Percentiles rank a stretch among this genome's conserved stretches.
These are phyloP conservation scores for Ambrosiella cleistominuta DNA, from an alignment of 2,329 filamentous ascomycete genomes.

Conservation along the genomic window DNA sequence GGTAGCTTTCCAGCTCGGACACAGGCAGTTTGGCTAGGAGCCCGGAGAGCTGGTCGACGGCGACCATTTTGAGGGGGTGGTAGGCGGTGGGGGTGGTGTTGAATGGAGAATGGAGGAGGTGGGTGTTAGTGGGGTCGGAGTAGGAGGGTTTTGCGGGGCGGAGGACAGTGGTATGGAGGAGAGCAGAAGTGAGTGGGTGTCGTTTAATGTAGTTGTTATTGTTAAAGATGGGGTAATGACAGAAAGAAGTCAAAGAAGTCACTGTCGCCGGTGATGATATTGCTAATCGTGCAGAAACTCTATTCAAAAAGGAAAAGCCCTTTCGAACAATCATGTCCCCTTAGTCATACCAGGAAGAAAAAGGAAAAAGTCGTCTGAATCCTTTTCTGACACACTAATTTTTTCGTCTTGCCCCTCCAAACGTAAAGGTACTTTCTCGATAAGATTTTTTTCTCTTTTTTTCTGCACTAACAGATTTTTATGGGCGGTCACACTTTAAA, in stretches of 20 bases:
- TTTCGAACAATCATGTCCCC: background rate
- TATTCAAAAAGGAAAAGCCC: background rate
- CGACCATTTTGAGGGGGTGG: slow-evolving; percentile 9
- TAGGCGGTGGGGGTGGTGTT: background rate
- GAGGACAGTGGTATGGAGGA: background rate
- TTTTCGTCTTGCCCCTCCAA: background rate
- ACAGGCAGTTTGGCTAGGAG: slow-evolving; percentile 21
- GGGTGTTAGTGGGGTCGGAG: background rate
- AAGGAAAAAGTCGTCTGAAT: background rate
- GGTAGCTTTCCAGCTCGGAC: slow-evolving; percentile 26
- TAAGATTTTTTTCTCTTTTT: background rate
- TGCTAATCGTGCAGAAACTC: background rate
- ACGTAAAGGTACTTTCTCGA: background rate
- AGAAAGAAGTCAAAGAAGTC: too few species aligned
- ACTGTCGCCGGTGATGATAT: too few species aligned
- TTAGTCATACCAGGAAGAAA: background rate
- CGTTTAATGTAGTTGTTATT: too few species aligned
- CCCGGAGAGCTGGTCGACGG: slow-evolving; percentile 9
- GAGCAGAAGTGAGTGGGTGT: background rate
- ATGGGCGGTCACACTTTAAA: background rate
- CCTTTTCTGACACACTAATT: background rate
- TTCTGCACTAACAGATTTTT: background rate
- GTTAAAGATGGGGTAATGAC: too few species aligned
- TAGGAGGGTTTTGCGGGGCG: background rate
- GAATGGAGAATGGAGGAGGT: background rate